Evolutionary conservation across 768 basidiomycete genomes (phyloP).

Genomic region (Panellus pusillus): DNA sequence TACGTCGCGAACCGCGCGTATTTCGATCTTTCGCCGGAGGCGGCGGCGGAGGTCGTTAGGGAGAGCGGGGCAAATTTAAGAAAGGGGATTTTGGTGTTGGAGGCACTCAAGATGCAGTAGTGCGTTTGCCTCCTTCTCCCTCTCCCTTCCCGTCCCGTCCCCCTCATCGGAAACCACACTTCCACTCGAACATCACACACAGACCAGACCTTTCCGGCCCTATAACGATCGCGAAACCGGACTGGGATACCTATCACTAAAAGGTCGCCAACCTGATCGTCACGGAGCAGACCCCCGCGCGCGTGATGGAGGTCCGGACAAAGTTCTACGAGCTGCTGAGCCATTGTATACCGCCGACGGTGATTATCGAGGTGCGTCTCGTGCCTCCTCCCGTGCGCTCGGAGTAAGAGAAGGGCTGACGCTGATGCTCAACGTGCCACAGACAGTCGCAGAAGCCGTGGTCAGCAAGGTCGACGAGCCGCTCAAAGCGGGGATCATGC

Average conservation of each 20-base stretch:
- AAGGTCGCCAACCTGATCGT: conserved; percentile 91
- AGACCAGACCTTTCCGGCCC: conserved; percentile 84
- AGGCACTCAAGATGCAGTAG: conserved; percentile 97
- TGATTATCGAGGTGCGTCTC: conserved; percentile 78
- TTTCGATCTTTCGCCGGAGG: conserved; percentile 79
- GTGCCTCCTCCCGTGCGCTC: neutral
- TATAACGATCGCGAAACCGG: conserved; percentile 90
- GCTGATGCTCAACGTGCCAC: conserved; percentile 2
- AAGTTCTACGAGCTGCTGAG: conserved; percentile 95
- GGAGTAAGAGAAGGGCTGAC: no score
- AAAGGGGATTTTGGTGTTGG: conserved; percentile 91
- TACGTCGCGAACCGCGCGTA: conserved; percentile 79
- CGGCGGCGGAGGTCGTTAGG: conserved; percentile 68
- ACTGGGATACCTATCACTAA: conserved; percentile 97
- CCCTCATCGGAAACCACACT: no score
- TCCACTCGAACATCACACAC: no score
- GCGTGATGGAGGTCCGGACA: conserved; percentile 87
- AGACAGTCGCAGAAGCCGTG: conserved; percentile 91
- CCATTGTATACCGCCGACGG: conserved; percentile 94
- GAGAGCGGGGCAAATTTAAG: conserved; percentile 90
- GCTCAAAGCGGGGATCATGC: conserved; percentile 91
- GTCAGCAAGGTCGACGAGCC: conserved; percentile 87
- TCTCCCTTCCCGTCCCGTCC: neutral
- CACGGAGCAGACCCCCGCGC: conserved; percentile 83
- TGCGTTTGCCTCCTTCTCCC: conserved; percentile 38